Evolutionary conservation across 768 basidiomycete species (phyloP).

Genomic region (Mycena amicta): DNA sequence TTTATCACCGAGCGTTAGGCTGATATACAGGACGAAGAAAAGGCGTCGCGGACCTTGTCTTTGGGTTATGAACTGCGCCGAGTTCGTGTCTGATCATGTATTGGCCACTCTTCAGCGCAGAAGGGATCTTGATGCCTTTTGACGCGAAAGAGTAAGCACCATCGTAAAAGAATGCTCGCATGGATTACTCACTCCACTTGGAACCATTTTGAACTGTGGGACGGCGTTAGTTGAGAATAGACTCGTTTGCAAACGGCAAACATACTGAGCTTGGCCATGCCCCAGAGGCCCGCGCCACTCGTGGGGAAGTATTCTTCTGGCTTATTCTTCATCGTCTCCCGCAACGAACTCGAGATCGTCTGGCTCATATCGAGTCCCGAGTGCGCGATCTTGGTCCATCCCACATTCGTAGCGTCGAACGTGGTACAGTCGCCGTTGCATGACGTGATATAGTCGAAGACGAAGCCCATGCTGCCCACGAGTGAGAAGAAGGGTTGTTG

Average conservation of each 20-base stretch:
- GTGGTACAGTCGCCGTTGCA: conserved; percentile 27
- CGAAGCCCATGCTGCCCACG: conserved; percentile 24
- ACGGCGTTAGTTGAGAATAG: background rate
- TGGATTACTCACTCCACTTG: conserved; percentile 18
- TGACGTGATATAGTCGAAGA: conserved; percentile 27
- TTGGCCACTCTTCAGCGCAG: conserved; percentile 24
- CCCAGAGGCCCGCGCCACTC: conserved; percentile 27
- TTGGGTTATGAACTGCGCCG: conserved; percentile 27
- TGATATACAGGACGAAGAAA: background rate
- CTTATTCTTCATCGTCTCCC: conserved; percentile 25
- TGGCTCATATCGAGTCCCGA: conserved; percentile 24
- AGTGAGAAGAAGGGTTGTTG: background rate
- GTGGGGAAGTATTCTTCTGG: conserved; percentile 26
- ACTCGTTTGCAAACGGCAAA: background rate
- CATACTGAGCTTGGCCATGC: conserved; percentile 26
- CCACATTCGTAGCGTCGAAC: conserved; percentile 26
- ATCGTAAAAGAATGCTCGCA: background rate
- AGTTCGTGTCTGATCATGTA: conserved; percentile 29
- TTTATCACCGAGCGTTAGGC: background rate
- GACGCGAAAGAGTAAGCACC: background rate
- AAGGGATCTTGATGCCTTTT: conserved; percentile 23
- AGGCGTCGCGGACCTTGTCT: conserved; percentile 13
- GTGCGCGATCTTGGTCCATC: conserved; percentile 27
- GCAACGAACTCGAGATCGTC: conserved; percentile 23
- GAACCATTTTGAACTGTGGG: conserved; percentile 23